Evolutionary conservation across 306 rosid genomes (phyloP), one percentile per base, ranked within the genome.

Genomic region (Trifolium dubium): DNA sequence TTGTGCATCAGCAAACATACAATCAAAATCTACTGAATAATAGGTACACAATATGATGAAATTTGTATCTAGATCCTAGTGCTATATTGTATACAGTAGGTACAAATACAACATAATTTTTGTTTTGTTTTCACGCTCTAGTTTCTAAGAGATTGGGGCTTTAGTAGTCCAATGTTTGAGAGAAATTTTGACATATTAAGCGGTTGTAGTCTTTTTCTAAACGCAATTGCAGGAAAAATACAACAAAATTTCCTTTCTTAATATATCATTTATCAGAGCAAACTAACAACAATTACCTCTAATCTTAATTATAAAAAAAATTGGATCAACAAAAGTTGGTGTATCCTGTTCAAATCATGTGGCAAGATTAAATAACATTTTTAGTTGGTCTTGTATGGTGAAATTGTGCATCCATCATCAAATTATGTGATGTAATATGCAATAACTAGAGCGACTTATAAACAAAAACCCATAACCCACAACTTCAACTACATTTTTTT

Each of bases 1-100:
- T 43, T 55, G 5, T 34, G 67, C n/a, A 58, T 29, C 32, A 64
- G 47, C 11, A 67, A 79, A 44, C 59, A 54, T 60, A 65, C 14
- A 23, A 61, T 8, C 53, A 43, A 39, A 39, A 43, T 11, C 53
- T 7, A 37, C 40, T 37, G 40, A 37, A 37, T 37, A 37, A 37
- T 6, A 66, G 13, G 17, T 31, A 65, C 10, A 63, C 30, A 34
- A 14, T 40, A 47, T 63, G 6, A 35, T 40, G 44, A 32, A 53
- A 62, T 13, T 7, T 46, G 58, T 19, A 63, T 29, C 23, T 13
- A 65, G 73, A 19, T 71, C 47, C 3, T 2, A 64, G 39, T 6
- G 6, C 15, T 8, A 2, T 53, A 23, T 23, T 23, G 23, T 23
- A 23, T 23, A 23, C 1, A 9, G 44, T 10, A 10, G 15, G n/a